A percentile compares a stretch with the other conserved stretches of the same genome.
These are phyloP conservation scores for Cladosporium sp. DNA, from an alignment of 2,329 filamentous ascomycete species.

Conservation along the genomic window DNA sequence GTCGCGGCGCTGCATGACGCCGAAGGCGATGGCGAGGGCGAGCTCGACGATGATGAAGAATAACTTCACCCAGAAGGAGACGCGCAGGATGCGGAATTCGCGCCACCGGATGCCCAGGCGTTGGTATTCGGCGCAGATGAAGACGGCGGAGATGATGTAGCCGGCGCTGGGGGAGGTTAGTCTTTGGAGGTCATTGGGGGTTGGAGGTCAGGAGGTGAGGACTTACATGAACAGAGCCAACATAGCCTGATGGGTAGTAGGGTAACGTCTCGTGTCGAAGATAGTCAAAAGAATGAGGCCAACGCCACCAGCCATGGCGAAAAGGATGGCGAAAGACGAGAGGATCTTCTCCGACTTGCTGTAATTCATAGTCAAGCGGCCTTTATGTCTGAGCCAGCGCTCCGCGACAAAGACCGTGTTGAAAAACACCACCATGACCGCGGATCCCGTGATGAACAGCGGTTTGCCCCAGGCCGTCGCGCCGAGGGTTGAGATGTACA, in stretches of 20 bases:
- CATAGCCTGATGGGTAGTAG: constrained; percentile 67
- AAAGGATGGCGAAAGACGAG: constrained; percentile 57
- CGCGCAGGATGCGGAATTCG: constrained; percentile 66
- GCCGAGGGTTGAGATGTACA: constrained; percentile 53
- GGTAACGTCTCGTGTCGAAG: constrained; percentile 75
- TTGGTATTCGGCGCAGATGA: constrained; percentile 87
- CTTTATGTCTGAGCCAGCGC: constrained; percentile 77
- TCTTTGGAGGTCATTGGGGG: background rate
- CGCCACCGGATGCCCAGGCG: constrained; percentile 77
- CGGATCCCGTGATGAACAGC: constrained; percentile 70
- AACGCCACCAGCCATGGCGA: constrained; percentile 69
- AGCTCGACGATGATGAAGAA: constrained; percentile 78
- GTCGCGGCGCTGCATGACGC: constrained; percentile 45
- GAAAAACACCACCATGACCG: constrained; percentile 71
- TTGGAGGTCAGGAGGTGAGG: background rate
- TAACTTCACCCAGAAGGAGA: constrained; percentile 86
- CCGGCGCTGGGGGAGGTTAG: constrained; percentile 48
- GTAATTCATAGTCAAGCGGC: constrained; percentile 72
- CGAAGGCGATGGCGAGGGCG: constrained; percentile 69
- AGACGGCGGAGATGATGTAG: constrained; percentile 80
- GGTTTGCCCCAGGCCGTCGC: constrained; percentile 61
- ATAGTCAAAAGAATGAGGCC: constrained; percentile 80
- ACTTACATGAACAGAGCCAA: constrained; percentile 70
- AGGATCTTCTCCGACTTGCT: constrained; percentile 60
- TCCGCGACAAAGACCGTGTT: constrained; percentile 77